Base-by-base conservation (phyloP, 2,329 filamentous ascomycete species). In the Leptographium radiaticola region DNA sequence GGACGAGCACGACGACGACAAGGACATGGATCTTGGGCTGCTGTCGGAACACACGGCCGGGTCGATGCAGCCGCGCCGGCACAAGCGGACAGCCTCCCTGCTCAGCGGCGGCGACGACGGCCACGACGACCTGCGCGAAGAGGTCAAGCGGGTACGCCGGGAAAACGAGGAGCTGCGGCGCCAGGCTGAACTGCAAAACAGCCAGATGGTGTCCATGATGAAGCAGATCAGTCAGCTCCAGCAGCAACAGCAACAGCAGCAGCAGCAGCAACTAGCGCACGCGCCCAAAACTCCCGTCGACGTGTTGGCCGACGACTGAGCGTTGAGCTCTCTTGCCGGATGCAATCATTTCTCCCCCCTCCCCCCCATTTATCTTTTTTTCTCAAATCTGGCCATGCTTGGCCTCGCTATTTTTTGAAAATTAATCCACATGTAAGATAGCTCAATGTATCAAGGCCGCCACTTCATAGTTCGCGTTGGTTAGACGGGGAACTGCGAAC, bases 131-230 rank as follows among this genome's bases (percentile, higher is more conserved):
- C 65, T 87, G 36, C 79, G 78, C 20, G 75, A 80, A 48, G 82
- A 87, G 63, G 68, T 86, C 57, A 86, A 86, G 68, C 75, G 82
- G 38, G 68, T 88, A 39, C 75, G 77, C n/a, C 71, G 71, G 47
- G 83, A 87, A 64, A 83, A 84, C 56, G 72, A 80, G 58, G 78
- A 82, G 60, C 70, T 83, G 48, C 72, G 71, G 57, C 63, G 66
- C 16, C 71, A 78, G 55, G 67, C 78, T 56, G 69, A 76, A 42
- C 67, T 71, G 44, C 75, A 79, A 57, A 71, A 67, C 18, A 70
- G 70, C 45, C 70, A 75, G 58, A 71, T 68, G 5, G 61, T 70
- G 13, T 65, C 68, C 34, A 74, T 77, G 71, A 71, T 76, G 68
- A 66, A 70, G 44, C 73, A 76, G 59, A 72, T 77, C 30, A 65